Evolutionary conservation across 2,329 filamentous ascomycete genomes (phyloP), one percentile per base, ranked within the genome.

Genomic region (Trichophyton simii): DNA sequence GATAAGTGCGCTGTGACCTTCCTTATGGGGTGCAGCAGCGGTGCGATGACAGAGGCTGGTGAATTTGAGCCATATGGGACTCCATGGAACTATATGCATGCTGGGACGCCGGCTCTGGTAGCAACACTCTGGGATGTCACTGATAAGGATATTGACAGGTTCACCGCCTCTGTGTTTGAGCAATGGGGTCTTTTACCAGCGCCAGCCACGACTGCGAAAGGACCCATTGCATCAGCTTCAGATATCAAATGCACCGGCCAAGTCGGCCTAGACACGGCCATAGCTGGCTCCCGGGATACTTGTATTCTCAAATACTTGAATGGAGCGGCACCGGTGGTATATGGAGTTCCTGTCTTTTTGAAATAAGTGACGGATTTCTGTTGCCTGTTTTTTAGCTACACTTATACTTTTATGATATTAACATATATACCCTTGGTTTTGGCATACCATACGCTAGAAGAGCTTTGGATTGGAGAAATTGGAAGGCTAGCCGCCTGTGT

Each of bases 41-140:
- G 89, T 0, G 84, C 86, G 31, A 80, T 97, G 59, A 83, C 81
- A 0, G 88, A 94, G 68, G 85, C 86, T 9, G 92, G 92, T 58
- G 87, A 90, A 65, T 96, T 95, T 69, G 91, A 97, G 72, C 86
- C 88, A n/a, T 87, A 88, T 67, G 92, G 94, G 0, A 90, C 92
- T 61, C 88, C 94, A 25, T 85, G 91, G 76, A 91, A 91, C 68
- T 97, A 97, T 75, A 85, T 99, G 75, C 85, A 92, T 67, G 91
- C 91, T 0, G 92, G 90, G 0, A 85, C 83, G 67, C 91, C 90
- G 2, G 91, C 92, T 0, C 84, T 97, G 8, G 85, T 97, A 1
- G 94, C 91, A 54, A 96, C 91, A 15, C 79, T 99, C 42, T 99
- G 94, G 94, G 94, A 99, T 73, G 94, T 99, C 58, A 99, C 94